Evolutionary conservation across 148 eudicot genomes (phyloP), one percentile per base, ranked within the genome.

Genomic region (Camellia granthamiana): DNA sequence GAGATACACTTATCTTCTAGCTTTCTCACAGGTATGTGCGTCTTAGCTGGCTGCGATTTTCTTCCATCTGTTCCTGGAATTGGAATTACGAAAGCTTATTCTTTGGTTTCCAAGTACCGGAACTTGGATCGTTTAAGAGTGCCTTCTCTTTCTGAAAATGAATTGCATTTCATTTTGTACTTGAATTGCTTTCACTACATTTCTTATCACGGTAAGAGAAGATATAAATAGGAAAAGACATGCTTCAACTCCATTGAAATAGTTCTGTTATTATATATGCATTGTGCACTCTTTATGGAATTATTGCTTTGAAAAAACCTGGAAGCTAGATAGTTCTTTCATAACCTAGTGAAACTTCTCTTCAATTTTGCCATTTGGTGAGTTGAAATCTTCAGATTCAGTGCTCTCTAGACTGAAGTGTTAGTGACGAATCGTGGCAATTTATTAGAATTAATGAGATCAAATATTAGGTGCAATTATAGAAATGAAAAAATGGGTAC

Each of bases 21-120:
- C 13, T 42, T 54, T 73, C 78, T 59, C 77, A 81, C 91, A 93
- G 95, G 90, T 59, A 93, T 93, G 96, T 93, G 94, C 78, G 92
- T 93, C 78, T 83, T 93, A 81, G 98, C 95, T 67, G 95, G 98
- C 64, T 90, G 98, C 84, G 98, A 93, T 84, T 93, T 93, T 81
- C 94, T 93, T 85, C 90, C 92, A 78, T 93, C 98, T 64, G 89
- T 93, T 77, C 94, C 94, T 77, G 94, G 98, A 69, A 92, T 93
- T 70, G 98, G 98, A 76, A 90, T 90, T 65, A 77, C 74, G 46
- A 93, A 87, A 85, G 94, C 98, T 80, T 84, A 90, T 88, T 73
- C 90, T 55, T 78, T 93, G 85, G 96, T 92, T 80, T 84, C 91
- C 71, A 93, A 91, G 84, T 93, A 93, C 64, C 88, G 86, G 16